These are phyloP conservation scores for Prunus salicina DNA, from an alignment of 306 rosid species.

Conservation along the genomic window DNA sequence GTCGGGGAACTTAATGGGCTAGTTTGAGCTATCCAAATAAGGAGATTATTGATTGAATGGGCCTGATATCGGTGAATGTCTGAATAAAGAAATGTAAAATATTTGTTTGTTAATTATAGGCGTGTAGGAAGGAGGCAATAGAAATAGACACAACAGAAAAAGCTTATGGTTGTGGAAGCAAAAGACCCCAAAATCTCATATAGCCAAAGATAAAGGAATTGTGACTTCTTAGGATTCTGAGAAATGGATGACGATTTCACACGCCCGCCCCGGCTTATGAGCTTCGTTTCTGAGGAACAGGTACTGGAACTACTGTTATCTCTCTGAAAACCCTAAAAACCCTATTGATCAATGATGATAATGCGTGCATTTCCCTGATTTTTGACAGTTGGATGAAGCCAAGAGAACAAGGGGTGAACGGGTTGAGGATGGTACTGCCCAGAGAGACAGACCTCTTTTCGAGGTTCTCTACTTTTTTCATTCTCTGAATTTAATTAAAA, in stretches of 20 bases:
- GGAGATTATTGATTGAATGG: too few relatives aligned
- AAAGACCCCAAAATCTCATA: not conserved
- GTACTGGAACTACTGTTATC: constrained; percentile 22
- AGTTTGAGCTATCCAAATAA: too few relatives aligned
- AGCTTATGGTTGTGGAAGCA: not conserved
- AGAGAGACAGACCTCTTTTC: constrained; percentile 80
- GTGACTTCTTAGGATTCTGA: too few relatives aligned
- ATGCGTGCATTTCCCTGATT: not conserved
- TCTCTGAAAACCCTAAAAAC: not conserved
- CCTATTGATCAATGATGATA: not conserved
- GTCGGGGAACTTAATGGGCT: not conserved
- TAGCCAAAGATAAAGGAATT: not conserved
- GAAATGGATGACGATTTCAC: constrained; percentile 64
- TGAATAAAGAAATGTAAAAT: too few relatives aligned
- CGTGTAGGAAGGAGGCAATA: not conserved
- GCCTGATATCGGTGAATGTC: too few relatives aligned
- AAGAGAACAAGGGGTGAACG: constrained; percentile 79
- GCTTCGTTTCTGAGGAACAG: constrained; percentile 87
- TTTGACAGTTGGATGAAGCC: constrained; percentile 62
- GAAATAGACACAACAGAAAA: too few relatives aligned
- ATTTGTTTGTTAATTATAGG: not conserved
- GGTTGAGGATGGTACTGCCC: constrained; percentile 90
- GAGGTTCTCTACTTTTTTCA: constrained; percentile 45
- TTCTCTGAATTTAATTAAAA: not conserved
- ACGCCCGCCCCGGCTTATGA: constrained; percentile 68